Percentiles rank a stretch among this genome's conserved stretches.
These are phyloP conservation scores for Fallopia convolvulus DNA, from an alignment of 148 eudicot genomes.

Conservation along the genomic window DNA sequence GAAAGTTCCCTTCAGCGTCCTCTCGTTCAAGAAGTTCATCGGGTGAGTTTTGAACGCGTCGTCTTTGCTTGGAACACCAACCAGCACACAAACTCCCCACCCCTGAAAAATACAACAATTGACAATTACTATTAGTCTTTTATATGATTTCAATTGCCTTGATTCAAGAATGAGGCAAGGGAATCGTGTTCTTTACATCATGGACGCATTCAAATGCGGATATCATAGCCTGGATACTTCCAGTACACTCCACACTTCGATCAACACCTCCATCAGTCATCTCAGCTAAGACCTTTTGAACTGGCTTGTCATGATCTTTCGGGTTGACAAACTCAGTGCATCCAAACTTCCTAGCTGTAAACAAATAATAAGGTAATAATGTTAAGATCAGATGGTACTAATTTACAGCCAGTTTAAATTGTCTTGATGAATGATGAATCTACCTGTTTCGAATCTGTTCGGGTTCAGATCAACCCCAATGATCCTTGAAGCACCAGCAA, in stretches of 20 bases:
- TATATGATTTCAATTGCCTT: neutral
- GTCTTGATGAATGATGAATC: neutral
- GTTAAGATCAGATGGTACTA: neutral
- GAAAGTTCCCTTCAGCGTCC: conserved; percentile 52
- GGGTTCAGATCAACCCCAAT: conserved; percentile 30
- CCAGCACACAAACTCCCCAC: conserved; percentile 56
- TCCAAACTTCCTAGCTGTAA: conserved; percentile 47
- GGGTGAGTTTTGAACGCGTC: conserved; percentile 45
- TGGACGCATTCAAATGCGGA: conserved; percentile 57
- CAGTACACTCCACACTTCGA: conserved; percentile 50
- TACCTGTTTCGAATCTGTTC: conserved; percentile 35
- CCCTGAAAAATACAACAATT: conserved; percentile 25
- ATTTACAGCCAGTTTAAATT: neutral
- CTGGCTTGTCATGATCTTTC: conserved; percentile 36
- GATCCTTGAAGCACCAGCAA: conserved; percentile 85
- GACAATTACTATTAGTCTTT: neutral
- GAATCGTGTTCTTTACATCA: conserved; percentile 22
- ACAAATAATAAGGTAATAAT: neutral
- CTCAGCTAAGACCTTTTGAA: conserved; percentile 35
- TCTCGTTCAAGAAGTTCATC: conserved; percentile 39
- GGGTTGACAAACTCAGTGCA: conserved; percentile 50
- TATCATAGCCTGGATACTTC: conserved; percentile 49
- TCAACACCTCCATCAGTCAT: conserved; percentile 57
- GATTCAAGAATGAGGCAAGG: neutral
- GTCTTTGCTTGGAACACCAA: conserved; percentile 56